Evolutionary conservation across 257 asterid genomes (phyloP), one percentile per base, ranked within the genome.

Genomic region (Solanum microdontum): DNA sequence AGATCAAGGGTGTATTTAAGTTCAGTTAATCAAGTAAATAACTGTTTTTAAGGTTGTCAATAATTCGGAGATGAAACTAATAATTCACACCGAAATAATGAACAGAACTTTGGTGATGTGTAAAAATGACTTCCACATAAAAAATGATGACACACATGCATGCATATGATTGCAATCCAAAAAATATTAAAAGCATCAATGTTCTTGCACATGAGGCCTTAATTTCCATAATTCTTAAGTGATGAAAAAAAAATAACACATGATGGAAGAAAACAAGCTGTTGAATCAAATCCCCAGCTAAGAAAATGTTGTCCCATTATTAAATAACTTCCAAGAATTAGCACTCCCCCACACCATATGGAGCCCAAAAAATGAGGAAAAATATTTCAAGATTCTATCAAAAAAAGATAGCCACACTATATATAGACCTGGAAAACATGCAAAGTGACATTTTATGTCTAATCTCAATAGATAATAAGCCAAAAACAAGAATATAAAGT

Each of bases 241-340:
- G 14, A 80, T 66, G 86, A 73, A 72, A 80, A 28, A 88, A 80
- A 86, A 32, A 73, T 11, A 88, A 87, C 90, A 88, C 90, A 82
- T 82, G 86, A 87, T 73, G 89, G 84, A 85, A 89, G 93, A 88
- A 87, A 89, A 48, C 85, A 90, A 87, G 86, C 66, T 88, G 92
- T 87, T 91, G 70, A 88, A 89, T 88, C 86, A 66, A 93, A 92
- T 87, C 91, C 95, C 88, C 90, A 91, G 88, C 90, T 87, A 91
- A 91, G 89, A 90, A 89, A 89, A 90, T 77, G 92, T 82, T 89
- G 97, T 91, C 95, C 88, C 91, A 86, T 86, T 88, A 75, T 86
- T 64, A 23, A 68, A 83, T 32, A 89, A 23, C 73, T 85, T 88
- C 92, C 92, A 93, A 91, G 90, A 84, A 87, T 34, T 86, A 87